Evolutionary conservation across 768 basidiomycete genomes (phyloP).

Genomic region (Cystofilobasidium capitatum): DNA sequence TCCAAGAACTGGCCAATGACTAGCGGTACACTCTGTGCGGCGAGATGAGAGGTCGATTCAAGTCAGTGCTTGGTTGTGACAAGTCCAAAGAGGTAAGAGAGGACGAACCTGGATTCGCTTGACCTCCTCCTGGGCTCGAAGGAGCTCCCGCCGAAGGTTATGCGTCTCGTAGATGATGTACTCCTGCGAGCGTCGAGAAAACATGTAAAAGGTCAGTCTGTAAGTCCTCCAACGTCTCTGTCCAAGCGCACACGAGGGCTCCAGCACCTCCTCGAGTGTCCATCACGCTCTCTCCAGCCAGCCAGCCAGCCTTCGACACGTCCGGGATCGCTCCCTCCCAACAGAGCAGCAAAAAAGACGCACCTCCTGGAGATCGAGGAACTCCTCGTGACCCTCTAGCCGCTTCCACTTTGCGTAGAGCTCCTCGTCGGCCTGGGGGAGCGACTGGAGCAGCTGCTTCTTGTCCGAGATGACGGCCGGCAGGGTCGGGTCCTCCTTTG

Average conservation of each 20-base stretch:
- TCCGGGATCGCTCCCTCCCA: too few species aligned
- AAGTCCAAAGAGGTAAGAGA: not conserved
- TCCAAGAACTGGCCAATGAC: conserved; percentile 99
- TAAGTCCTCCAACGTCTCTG: too few species aligned
- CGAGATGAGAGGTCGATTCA: not conserved
- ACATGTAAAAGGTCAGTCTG: not conserved
- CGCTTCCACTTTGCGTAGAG: conserved; percentile 96
- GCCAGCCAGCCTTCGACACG: not conserved
- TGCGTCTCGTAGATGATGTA: conserved; percentile 99
- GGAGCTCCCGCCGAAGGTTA: conserved; percentile 92
- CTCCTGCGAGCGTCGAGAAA: conserved; percentile 55
- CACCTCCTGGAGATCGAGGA: conserved; percentile 54
- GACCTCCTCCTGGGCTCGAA: conserved; percentile 98
- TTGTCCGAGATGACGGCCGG: conserved; percentile 81
- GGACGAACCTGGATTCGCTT: conserved; percentile 59
- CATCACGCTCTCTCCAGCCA: not conserved
- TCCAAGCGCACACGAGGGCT: not conserved
- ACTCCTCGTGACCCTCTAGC: conserved; percentile 84
- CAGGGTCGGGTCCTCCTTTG: conserved; percentile 71
- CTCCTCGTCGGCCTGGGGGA: conserved; percentile 68
- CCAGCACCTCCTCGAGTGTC: not conserved
- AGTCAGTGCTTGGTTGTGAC: not conserved
- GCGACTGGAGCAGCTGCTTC: conserved; percentile 70
- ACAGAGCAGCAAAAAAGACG: conserved; percentile 16
- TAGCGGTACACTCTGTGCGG: conserved; percentile 76